phyloP scores from a whole-genome alignment of 225 moss, liverwort and hornwort genomes.

The Thuidium tamariscinum region DNA sequence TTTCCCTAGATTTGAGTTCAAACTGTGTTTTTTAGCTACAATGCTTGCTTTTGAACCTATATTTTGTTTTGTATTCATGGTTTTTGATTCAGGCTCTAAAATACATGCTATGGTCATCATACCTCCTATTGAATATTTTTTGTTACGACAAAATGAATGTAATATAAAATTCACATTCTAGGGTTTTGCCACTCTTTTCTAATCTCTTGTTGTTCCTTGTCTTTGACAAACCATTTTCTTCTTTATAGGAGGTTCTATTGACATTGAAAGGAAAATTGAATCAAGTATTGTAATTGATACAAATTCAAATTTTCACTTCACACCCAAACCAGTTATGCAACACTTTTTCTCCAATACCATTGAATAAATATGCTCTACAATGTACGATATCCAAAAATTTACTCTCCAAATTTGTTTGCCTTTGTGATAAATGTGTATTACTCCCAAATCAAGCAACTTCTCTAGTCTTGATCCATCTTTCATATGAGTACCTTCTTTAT shows the following conservation, averaged over 20 bases:
- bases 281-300: neutral
- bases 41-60: neutral
- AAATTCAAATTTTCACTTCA: neutral
- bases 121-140: neutral
- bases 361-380: neutral
- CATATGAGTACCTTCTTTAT: neutral
- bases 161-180: neutral
- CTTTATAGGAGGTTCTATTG: neutral
- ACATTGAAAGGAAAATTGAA: neutral
- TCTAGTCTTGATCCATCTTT: neutral
- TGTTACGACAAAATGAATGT: neutral
- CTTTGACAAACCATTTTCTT: neutral
- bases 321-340: neutral
- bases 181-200: neutral
- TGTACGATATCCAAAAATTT: neutral
- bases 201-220: neutral
- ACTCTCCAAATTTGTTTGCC: neutral
- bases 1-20: neutral
- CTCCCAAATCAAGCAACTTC: neutral
- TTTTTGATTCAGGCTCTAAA: constrained; percentile 2
- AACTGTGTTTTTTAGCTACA: neutral
- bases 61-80: neutral
- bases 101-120: constrained; percentile 10
- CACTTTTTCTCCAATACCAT: neutral
- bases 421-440: neutral